Conservation (phyloP, 2,329 filamentous ascomycete species). For the Phialophora verrucosa region DNA sequence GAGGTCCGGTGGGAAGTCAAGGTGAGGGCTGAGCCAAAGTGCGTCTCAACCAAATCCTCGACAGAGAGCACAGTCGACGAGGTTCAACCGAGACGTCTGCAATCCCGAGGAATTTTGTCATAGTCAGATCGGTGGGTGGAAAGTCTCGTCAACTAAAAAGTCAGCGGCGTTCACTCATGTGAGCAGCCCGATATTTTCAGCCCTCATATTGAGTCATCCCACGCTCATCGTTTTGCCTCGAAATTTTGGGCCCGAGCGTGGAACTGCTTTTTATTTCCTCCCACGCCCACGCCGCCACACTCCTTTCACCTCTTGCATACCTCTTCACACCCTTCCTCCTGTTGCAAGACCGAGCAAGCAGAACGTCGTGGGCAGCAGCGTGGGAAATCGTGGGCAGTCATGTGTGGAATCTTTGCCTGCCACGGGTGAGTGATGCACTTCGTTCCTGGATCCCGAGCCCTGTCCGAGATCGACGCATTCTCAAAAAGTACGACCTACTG, state of each 20-base stretch:
- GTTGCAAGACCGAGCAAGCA: conserved; percentile 18
- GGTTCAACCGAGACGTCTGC: neutral
- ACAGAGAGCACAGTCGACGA: conserved; percentile 2
- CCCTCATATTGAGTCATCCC: conserved; percentile 29
- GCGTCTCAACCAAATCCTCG: neutral
- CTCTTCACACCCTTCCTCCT: conserved; percentile 37
- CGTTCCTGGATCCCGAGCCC: conserved; percentile 34
- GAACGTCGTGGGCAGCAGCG: conserved; percentile 29
- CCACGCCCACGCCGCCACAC: conserved; percentile 35
- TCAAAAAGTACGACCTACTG: conserved; percentile 3
- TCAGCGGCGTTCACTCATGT: conserved; percentile 15
- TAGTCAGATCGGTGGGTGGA: neutral
- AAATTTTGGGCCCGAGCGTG: conserved; percentile 32
- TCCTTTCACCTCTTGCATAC: conserved; percentile 33
- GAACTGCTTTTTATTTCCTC: conserved; percentile 34
- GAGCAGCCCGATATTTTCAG: conserved; percentile 15
- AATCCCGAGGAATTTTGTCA: neutral
- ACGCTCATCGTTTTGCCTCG: conserved; percentile 24
- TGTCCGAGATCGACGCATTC: conserved; percentile 22
- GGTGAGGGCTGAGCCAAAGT: neutral
- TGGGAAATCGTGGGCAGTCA: conserved; percentile 55
- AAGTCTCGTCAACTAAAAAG: conserved; percentile 4
- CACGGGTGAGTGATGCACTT: conserved; percentile 69
- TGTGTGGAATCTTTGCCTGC: conserved; percentile 98
- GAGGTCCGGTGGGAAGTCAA: neutral